These are phyloP conservation scores for Calocybe indica DNA, from an alignment of 768 basidiomycete genomes.

Conservation along the genomic window DNA sequence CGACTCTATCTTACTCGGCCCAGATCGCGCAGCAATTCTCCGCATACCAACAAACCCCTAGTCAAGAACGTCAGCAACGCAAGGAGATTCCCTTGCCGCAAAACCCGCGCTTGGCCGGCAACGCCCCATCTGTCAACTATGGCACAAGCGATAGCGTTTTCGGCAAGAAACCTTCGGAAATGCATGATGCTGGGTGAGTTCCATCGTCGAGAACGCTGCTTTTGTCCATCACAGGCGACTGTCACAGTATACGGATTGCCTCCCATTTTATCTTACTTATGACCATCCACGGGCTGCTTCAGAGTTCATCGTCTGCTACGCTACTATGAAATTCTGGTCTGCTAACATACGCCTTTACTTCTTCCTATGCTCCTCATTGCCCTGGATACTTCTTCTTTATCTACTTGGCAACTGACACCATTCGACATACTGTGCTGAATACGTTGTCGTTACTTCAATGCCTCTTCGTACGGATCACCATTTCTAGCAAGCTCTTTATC, in stretches of 20 bases:
- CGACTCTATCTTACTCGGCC: conserved; percentile 50
- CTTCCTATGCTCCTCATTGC: conserved; percentile 10
- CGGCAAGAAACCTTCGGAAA: conserved; percentile 62
- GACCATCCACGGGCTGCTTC: conserved; percentile 17
- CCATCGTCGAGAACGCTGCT: conserved; percentile 4
- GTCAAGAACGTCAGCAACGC: conserved; percentile 54
- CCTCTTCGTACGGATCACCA: conserved; percentile 15
- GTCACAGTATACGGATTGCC: background rate
- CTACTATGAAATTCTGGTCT: conserved; percentile 25
- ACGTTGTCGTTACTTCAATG: conserved; percentile 13
- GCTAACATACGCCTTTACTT: conserved; percentile 12
- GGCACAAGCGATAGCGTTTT: conserved; percentile 32
- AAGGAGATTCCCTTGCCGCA: conserved; percentile 17
- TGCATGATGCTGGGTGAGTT: conserved; percentile 81
- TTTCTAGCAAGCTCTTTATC: conserved; percentile 82
- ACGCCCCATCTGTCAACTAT: conserved; percentile 15
- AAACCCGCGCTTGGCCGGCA: conserved; percentile 18
- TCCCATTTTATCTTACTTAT: conserved; percentile 1
- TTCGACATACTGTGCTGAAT: conserved; percentile 20
- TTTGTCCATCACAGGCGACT: conserved; percentile 11
- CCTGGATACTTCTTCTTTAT: conserved; percentile 9
- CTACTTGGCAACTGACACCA: conserved; percentile 14
- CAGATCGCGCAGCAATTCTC: conserved; percentile 65
- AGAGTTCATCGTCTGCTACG: conserved; percentile 14
- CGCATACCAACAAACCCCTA: conserved; percentile 57